Conservation (phyloP, 306 rosid genomes). For the Quillaja saponaria region DNA sequence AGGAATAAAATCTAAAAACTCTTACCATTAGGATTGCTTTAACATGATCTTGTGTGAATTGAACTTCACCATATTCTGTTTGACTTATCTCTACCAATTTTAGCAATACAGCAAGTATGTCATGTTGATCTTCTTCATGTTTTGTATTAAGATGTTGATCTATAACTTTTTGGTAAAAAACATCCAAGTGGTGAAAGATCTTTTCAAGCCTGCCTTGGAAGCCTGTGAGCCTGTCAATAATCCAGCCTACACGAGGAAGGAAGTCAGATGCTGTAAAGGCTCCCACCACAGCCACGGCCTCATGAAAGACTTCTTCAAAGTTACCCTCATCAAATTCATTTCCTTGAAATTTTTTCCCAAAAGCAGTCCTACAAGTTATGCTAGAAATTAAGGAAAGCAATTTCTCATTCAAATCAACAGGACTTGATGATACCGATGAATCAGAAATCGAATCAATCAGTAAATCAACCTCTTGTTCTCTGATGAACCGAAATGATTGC, state of each 20-base stretch:
- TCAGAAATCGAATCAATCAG: slow-evolving; percentile 18
- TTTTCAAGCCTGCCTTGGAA: slow-evolving; percentile 35
- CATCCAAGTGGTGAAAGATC: slow-evolving; percentile 34
- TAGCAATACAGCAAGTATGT: slow-evolving; percentile 46
- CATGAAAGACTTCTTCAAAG: slow-evolving; percentile 17
- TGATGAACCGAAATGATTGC: too few species aligned
- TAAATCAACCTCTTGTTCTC: not conserved
- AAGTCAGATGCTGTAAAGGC: slow-evolving; percentile 29
- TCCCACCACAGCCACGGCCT: slow-evolving; percentile 27
- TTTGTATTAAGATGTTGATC: slow-evolving; percentile 35
- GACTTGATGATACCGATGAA: slow-evolving; percentile 3
- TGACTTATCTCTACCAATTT: slow-evolving; percentile 40
- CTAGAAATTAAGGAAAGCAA: not conserved
- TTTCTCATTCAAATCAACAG: slow-evolving; percentile 21
- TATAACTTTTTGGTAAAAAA: slow-evolving; percentile 42
- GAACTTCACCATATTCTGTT: slow-evolving; percentile 14
- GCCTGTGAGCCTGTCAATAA: slow-evolving; percentile 34
- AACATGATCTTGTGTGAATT: slow-evolving; percentile 22
- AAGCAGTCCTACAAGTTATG: slow-evolving; percentile 30
- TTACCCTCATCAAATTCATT: not conserved
- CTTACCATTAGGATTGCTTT: slow-evolving; percentile 48
- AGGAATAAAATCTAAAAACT: too few species aligned
- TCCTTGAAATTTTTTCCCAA: slow-evolving; percentile 23
- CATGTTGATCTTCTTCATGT: slow-evolving; percentile 31
- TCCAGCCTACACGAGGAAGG: slow-evolving; percentile 19